Conservation (phyloP, 139 green algal genomes). For the Chlamydomonas urium region DNA sequence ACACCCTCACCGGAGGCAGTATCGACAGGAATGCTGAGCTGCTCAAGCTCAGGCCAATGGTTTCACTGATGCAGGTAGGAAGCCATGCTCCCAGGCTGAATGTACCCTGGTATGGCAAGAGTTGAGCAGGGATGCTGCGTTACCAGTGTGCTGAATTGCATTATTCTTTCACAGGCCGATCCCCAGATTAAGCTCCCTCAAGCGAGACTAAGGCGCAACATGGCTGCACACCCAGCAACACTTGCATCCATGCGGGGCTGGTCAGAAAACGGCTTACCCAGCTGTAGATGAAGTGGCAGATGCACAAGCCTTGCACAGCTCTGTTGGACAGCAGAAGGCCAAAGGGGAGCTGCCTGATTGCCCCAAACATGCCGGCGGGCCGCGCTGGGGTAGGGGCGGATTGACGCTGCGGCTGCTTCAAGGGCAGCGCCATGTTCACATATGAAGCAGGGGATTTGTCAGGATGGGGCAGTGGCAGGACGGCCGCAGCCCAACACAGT, state of each 20-base stretch:
- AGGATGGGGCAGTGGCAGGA: conserved; percentile 4
- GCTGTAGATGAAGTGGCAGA: conserved; percentile 2
- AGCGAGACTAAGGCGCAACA: not conserved
- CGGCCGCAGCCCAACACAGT: not conserved
- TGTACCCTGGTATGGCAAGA: not conserved
- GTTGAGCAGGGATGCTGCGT: not conserved
- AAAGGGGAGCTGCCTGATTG: not conserved
- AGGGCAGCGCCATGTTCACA: not conserved
- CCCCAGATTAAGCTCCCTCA: not conserved
- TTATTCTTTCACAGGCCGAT: not conserved
- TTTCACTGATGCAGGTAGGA: not conserved
- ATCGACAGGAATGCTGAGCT: not conserved
- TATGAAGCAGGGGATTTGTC: not conserved
- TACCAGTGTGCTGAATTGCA: not conserved
- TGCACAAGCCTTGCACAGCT: conserved; percentile 3
- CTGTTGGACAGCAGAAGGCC: not conserved
- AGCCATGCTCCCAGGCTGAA: not conserved
- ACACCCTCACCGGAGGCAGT: not conserved
- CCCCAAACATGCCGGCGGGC: not conserved
- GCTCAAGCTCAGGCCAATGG: not conserved
- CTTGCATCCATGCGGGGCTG: not conserved
- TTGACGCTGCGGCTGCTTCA: not conserved
- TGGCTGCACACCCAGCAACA: not conserved
- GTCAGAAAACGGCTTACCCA: no score
- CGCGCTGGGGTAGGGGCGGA: not conserved